Evolutionary conservation across 2,329 filamentous ascomycete genomes (phyloP), one percentile per base, ranked within the genome.

Genomic region (Sporothrix mexicana): DNA sequence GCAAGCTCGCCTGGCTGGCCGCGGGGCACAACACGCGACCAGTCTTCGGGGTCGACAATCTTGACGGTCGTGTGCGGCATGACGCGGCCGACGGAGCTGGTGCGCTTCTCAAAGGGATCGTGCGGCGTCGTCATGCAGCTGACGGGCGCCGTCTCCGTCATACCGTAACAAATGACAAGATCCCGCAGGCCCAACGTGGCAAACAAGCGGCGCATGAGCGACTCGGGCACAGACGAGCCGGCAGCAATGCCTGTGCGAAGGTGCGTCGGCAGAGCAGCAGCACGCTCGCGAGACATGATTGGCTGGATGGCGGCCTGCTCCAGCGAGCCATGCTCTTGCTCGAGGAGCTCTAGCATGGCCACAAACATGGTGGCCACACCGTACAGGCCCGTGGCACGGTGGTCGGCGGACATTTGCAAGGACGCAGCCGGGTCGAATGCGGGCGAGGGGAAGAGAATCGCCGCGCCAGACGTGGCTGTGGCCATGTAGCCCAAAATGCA

Each of bases 401-500:
- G 84, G 73, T 86, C 85, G 20, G 83, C 81, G 10, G 82, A 84
- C 85, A 87, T 88, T 69, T 79, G 81, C 49, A 98, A 85, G 0
- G 92, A 88, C 0, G 93, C 93, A 2, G 85, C 81, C 0, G 95
- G 92, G 78, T 97, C 91, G 82, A 98, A 98, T 0, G 93, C 92
- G 77, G 97, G 94, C 9, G 90, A 88, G 0, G 95, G 93, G 78
- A 98, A 95, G 3, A 98, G 88, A 75, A 98, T 93, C 17, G 91
- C 85, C 0, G 93, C 90, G 72, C 94, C 93, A 17, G 84, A 85
- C 0, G 95, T 97, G 0, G 93, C 94, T 0, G 94, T 96, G 0
- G 96, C 95, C 93, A 98, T 97, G 83, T 96, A 97, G n/a, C 96
- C 95, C 0, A 98, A 85, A 8, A 98, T 92, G 78, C 88, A 91